A percentile compares a stretch with the other conserved stretches of the same genome.
Evolutionary conservation across 2,329 filamentous ascomycete species (phyloP).

Genomic region (Periconia sp.): DNA sequence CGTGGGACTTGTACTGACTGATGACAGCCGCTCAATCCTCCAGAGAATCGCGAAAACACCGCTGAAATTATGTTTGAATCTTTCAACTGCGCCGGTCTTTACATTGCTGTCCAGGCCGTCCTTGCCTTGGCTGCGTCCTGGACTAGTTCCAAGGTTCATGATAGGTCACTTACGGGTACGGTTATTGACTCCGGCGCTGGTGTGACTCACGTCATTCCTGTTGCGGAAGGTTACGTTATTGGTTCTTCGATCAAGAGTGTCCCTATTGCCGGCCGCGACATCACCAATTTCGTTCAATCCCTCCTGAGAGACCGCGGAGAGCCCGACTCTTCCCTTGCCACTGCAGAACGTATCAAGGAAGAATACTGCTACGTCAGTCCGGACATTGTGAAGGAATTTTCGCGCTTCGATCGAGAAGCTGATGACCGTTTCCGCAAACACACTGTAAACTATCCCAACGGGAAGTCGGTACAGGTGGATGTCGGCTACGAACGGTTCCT

Average conservation of each 20-base stretch:
- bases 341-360: slow-evolving; percentile 97
- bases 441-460: slow-evolving; percentile 81
- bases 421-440: slow-evolving; percentile 85
- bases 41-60: slow-evolving; percentile 98
- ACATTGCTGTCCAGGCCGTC: slow-evolving; percentile 97
- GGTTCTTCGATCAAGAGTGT: slow-evolving; percentile 99
- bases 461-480: slow-evolving; percentile 81
- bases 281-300: slow-evolving; percentile 98
- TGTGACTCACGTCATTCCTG: slow-evolving; percentile 98
- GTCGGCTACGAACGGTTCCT: slow-evolving; percentile 98
- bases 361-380: slow-evolving; percentile 98
- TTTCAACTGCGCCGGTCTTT: slow-evolving; percentile 98
- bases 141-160: slow-evolving; percentile 97
- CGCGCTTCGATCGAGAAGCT: slow-evolving; percentile 88
- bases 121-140: slow-evolving; percentile 95
- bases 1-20: slow-evolving; percentile 12
- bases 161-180: slow-evolving; percentile 92
- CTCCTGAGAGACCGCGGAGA: slow-evolving; percentile 94
- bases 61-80: slow-evolving; percentile 99
- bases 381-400: slow-evolving; percentile 98
- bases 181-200: slow-evolving; percentile 98
- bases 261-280: slow-evolving; percentile 94
- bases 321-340: slow-evolving; percentile 95
- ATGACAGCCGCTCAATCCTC: slow-evolving; percentile 85
- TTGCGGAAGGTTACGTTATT: slow-evolving; percentile 98